A percentile compares a stretch with the other conserved stretches of the same genome.
phyloP scores from a whole-genome alignment of 441 rosid species.

The Corymbia calophylla region DNA sequence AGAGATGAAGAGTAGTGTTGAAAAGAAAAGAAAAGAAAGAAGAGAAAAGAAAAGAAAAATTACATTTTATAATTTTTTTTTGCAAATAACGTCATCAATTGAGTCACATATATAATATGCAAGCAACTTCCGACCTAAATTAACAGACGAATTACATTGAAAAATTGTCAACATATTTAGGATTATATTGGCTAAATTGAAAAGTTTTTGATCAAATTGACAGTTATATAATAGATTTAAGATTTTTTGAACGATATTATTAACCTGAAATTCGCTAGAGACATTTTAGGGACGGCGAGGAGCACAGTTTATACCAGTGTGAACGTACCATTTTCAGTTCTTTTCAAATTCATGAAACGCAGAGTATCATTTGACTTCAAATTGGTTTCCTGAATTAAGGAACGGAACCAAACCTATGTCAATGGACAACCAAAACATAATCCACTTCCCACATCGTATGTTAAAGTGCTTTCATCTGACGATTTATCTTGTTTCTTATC shows the following conservation, averaged over 20 bases:
- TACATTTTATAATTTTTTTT: background rate
- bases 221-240: rapidly evolving
- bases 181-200: rapidly evolving
- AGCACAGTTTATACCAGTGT: no score
- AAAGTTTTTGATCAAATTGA: rapidly evolving
- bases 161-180: background rate
- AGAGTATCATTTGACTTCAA: background rate
- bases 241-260: background rate
- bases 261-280: background rate
- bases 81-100: background rate
- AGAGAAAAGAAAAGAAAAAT: background rate
- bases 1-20: background rate
- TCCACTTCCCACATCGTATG: background rate
- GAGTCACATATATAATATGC: rapidly evolving
- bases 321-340: background rate
- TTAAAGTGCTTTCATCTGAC: background rate
- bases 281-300: background rate
- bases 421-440: background rate
- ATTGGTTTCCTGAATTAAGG: background rate
- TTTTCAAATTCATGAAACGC: background rate
- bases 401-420: background rate
- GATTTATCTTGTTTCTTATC: background rate
- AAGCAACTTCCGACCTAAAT: rapidly evolving
- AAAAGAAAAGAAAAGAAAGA: background rate
- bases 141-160: background rate